phyloP scores from a whole-genome alignment of 805 yeast genomes.

The Candida gorgasii region DNA sequence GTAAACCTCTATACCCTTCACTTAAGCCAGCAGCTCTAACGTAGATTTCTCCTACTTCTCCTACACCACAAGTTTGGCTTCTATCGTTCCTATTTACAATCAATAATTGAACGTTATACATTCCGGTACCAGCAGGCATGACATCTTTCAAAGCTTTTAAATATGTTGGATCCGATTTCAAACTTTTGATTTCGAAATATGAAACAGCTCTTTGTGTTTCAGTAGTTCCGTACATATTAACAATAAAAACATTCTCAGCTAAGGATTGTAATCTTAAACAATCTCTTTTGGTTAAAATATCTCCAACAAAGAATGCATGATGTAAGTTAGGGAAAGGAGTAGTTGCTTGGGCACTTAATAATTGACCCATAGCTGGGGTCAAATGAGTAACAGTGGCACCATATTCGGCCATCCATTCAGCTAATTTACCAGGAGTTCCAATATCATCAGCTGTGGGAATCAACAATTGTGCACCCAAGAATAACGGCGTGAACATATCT shows the following conservation, averaged over 20 bases:
- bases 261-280: slow-evolving; percentile 89
- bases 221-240: slow-evolving; percentile 99
- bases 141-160: slow-evolving; percentile 86
- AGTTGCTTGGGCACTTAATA: slow-evolving; percentile 91
- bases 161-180: slow-evolving; percentile 66
- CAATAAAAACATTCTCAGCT: slow-evolving; percentile 86
- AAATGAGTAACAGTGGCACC: slow-evolving; percentile 95
- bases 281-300: slow-evolving; percentile 94
- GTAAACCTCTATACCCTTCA: slow-evolving; percentile 91
- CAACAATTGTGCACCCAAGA: slow-evolving; percentile 87
- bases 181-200: slow-evolving; percentile 81
- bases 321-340: slow-evolving; percentile 82
- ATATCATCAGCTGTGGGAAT: slow-evolving; percentile 97
- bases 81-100: slow-evolving; percentile 91
- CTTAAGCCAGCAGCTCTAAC: slow-evolving; percentile 98
- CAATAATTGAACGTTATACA: slow-evolving; percentile 90
- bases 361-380: slow-evolving; percentile 99
- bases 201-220: slow-evolving; percentile 99
- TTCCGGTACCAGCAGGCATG: slow-evolving; percentile 98
- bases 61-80: slow-evolving; percentile 93
- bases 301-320: slow-evolving; percentile 98
- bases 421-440: slow-evolving; percentile 96
- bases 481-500: slow-evolving; percentile 97
- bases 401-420: slow-evolving; percentile 93
- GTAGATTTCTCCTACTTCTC: slow-evolving; percentile 98